phyloP scores from a whole-genome alignment of 768 basidiomycete species.

The Podaxis rugospora region DNA sequence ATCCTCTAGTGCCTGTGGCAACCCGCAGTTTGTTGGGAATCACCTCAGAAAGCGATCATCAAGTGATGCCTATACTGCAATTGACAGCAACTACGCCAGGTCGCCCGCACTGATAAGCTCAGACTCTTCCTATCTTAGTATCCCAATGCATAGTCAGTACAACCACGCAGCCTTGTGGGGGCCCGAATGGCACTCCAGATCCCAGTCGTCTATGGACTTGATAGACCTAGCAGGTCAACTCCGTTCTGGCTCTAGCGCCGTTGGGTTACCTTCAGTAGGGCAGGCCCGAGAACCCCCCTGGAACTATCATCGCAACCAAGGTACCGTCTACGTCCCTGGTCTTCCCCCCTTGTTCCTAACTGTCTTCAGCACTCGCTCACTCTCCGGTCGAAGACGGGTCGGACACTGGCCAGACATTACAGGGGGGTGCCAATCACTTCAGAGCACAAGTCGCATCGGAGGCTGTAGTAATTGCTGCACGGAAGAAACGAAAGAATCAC shows the following conservation, averaged over 20 bases:
- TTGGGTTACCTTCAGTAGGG: background rate
- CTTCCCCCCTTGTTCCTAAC: too few relatives aligned
- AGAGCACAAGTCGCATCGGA: conserved; percentile 3
- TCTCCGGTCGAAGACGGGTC: background rate
- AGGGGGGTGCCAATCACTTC: background rate
- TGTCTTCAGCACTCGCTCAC: background rate
- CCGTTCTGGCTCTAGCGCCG: too few relatives aligned
- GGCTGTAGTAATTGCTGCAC: conserved; percentile 1
- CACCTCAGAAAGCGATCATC: background rate
- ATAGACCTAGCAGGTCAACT: too few relatives aligned
- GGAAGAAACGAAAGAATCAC: conserved; percentile 7
- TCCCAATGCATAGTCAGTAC: background rate
- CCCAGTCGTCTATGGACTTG: background rate
- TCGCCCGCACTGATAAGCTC: background rate
- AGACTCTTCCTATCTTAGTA: background rate
- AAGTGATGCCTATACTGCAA: background rate
- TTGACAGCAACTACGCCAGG: background rate
- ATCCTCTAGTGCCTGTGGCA: background rate
- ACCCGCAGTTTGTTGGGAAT: background rate
- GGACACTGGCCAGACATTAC: background rate
- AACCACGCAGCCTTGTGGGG: background rate
- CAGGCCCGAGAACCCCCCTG: background rate
- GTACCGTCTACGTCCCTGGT: background rate
- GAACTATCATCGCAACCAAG: background rate
- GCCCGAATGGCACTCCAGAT: background rate